These are phyloP conservation scores for Talaromyces pinophilus DNA, from an alignment of 2,329 filamentous ascomycete species.

Conservation along the genomic window DNA sequence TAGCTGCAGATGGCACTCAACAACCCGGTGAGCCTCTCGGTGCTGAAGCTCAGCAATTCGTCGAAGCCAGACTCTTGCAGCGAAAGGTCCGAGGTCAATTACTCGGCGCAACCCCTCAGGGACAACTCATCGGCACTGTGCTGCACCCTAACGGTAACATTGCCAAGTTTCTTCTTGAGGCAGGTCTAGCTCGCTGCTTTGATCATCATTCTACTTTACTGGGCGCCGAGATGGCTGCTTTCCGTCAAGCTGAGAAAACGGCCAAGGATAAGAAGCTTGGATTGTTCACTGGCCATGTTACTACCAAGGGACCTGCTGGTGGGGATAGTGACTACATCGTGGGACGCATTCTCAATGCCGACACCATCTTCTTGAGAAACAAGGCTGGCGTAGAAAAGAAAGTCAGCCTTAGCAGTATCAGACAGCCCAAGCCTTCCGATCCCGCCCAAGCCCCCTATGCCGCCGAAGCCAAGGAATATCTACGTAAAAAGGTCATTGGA, in stretches of 20 bases:
- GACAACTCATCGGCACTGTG: slow-evolving; percentile 83
- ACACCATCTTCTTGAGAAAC: slow-evolving; percentile 82
- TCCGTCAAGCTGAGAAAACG: slow-evolving; percentile 82
- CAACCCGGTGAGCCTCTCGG: slow-evolving; percentile 87
- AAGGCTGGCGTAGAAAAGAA: slow-evolving; percentile 85
- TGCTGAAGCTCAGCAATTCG: slow-evolving; percentile 83
- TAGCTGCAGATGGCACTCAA: slow-evolving; percentile 74
- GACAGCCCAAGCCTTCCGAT: slow-evolving; percentile 87
- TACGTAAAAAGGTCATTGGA: slow-evolving; percentile 90
- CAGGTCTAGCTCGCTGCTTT: slow-evolving; percentile 86
- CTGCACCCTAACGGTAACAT: slow-evolving; percentile 91
- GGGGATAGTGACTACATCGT: slow-evolving; percentile 78
- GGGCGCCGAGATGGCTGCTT: slow-evolving; percentile 79
- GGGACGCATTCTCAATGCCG: slow-evolving; percentile 80
- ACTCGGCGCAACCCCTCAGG: slow-evolving; percentile 84
- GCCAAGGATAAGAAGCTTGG: slow-evolving; percentile 77
- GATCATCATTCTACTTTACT: slow-evolving; percentile 95
- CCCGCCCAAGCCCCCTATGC: slow-evolving; percentile 83
- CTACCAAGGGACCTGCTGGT: slow-evolving; percentile 60
- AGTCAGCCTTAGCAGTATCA: slow-evolving; percentile 87
- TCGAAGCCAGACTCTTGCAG: slow-evolving; percentile 83
- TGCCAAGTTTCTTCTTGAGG: slow-evolving; percentile 83
- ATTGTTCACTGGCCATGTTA: slow-evolving; percentile 78
- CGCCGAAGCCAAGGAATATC: slow-evolving; percentile 92
- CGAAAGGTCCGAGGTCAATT: slow-evolving; percentile 80